Conservation (phyloP, 768 basidiomycete species). For the Hemileccinum rubropunctum region DNA sequence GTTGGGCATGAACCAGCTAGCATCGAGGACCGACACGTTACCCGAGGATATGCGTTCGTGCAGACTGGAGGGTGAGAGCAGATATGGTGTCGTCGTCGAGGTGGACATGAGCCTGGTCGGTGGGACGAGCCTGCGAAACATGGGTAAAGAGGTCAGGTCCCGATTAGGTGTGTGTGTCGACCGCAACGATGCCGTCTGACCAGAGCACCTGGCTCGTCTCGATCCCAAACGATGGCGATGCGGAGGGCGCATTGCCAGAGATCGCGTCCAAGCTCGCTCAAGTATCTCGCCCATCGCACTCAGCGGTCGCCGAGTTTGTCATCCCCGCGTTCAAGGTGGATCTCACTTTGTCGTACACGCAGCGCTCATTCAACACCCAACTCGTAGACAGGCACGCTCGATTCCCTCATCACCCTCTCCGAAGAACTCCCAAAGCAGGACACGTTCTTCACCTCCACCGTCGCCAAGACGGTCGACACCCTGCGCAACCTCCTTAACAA, state of each 20-base stretch:
- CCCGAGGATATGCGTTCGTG: constrained; percentile 36
- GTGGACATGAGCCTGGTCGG: constrained; percentile 41
- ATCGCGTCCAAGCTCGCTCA: constrained; percentile 58
- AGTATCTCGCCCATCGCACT: constrained; percentile 48
- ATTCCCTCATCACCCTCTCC: constrained; percentile 81
- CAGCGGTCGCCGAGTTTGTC: constrained; percentile 59
- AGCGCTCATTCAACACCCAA: constrained; percentile 6
- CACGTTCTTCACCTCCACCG: constrained; percentile 76
- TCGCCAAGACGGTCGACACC: constrained; percentile 93
- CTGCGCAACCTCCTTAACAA: constrained; percentile 88
- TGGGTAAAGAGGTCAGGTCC: too few species aligned
- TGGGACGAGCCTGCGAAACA: too few species aligned
- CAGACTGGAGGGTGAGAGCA: constrained; percentile 52
- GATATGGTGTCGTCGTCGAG: constrained; percentile 40
- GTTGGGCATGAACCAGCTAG: constrained; percentile 94
- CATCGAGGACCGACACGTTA: constrained; percentile 54
- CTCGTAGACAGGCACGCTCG: constrained; percentile 87
- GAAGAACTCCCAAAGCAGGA: constrained; percentile 95
- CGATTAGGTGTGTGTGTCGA: neutral
- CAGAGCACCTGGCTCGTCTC: constrained; percentile 93
- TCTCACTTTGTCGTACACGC: constrained; percentile 1
- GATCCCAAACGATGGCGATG: constrained; percentile 82
- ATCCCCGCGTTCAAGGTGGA: constrained; percentile 91
- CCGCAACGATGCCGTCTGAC: constrained; percentile 82
- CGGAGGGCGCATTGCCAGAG: constrained; percentile 70